phyloP scores from a whole-genome alignment of 257 asterid species.

The Petunia secreta region DNA sequence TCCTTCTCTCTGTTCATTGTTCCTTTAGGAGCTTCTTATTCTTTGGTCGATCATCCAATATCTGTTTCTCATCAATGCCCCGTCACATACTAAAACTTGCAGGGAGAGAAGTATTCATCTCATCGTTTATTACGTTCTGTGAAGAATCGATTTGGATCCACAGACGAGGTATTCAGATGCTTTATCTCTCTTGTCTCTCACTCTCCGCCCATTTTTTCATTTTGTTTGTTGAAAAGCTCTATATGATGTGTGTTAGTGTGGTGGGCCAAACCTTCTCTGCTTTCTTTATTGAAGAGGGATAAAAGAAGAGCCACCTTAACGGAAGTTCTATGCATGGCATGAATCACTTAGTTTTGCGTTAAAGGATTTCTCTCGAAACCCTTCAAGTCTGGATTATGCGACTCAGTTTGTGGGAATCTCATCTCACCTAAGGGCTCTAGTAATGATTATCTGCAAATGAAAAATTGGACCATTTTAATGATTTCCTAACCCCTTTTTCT shows the following conservation, averaged over 20 bases:
- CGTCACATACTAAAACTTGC: constrained; percentile 38
- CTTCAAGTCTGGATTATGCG: constrained; percentile 7
- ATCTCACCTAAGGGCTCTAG: neutral
- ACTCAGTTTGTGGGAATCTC: neutral
- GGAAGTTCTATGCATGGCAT: neutral
- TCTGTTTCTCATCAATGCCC: neutral
- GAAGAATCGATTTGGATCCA: constrained; percentile 94
- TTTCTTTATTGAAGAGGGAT: neutral
- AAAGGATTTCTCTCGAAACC: neutral
- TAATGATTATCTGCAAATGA: neutral
- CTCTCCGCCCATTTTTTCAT: neutral
- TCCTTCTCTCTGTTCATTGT: neutral
- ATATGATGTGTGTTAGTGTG: neutral
- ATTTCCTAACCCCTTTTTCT: neutral
- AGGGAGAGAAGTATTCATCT: constrained; percentile 91
- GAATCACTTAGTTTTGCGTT: neutral
- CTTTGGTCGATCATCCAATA: neutral
- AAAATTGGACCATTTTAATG: neutral
- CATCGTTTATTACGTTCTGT: constrained; percentile 89
- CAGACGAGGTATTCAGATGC: constrained; percentile 78
- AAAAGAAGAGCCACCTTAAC: neutral
- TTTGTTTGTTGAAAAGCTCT: constrained; percentile 23
- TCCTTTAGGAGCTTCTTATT: constrained; percentile 14
- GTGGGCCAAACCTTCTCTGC: neutral
- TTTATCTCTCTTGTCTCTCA: constrained; percentile 19